These are phyloP conservation scores for Trypanosoma conorhini DNA, from an alignment of 208 protist species.

Conservation along the genomic window DNA sequence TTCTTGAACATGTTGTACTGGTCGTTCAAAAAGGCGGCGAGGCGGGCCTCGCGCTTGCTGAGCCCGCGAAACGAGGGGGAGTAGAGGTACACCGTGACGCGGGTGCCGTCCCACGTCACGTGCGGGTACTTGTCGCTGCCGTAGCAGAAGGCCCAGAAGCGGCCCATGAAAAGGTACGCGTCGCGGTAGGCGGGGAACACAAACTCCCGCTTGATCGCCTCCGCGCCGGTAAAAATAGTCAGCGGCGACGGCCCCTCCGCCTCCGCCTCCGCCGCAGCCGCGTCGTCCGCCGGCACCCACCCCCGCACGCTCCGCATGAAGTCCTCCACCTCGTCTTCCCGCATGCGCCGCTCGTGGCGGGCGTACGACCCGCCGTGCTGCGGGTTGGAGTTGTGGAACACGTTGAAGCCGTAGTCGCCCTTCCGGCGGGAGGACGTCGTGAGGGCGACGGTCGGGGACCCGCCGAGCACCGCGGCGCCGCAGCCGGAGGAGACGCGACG, in stretches of 20 bases:
- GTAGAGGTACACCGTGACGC: conserved; percentile 81
- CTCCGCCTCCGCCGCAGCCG: background rate
- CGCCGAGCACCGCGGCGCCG: background rate
- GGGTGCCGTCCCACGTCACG: conserved; percentile 56
- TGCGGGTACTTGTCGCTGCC: conserved; percentile 80
- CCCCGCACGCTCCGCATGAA: conserved; percentile 80
- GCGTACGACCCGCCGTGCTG: conserved; percentile 85
- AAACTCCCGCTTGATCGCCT: conserved; percentile 76
- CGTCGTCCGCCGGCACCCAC: conserved; percentile 57
- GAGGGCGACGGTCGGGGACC: background rate
- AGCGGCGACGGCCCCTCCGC: conserved; percentile 10
- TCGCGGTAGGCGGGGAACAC: conserved; percentile 57
- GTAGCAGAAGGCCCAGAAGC: conserved; percentile 87
- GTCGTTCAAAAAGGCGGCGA: conserved; percentile 87
- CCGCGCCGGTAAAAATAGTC: conserved; percentile 45
- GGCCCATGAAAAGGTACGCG: conserved; percentile 83
- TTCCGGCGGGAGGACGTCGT: conserved; percentile 6
- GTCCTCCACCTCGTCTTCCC: conserved; percentile 87
- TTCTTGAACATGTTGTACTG: conserved; percentile 87
- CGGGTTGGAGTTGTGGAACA: conserved; percentile 88
- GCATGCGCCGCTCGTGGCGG: conserved; percentile 79
- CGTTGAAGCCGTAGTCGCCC: conserved; percentile 82
- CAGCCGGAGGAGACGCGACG: background rate
- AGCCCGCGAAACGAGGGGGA: conserved; percentile 78
- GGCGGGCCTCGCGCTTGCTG: conserved; percentile 75